Evolutionary conservation across 2,329 filamentous ascomycete genomes (phyloP).

Genomic region (Fusarium sp.): DNA sequence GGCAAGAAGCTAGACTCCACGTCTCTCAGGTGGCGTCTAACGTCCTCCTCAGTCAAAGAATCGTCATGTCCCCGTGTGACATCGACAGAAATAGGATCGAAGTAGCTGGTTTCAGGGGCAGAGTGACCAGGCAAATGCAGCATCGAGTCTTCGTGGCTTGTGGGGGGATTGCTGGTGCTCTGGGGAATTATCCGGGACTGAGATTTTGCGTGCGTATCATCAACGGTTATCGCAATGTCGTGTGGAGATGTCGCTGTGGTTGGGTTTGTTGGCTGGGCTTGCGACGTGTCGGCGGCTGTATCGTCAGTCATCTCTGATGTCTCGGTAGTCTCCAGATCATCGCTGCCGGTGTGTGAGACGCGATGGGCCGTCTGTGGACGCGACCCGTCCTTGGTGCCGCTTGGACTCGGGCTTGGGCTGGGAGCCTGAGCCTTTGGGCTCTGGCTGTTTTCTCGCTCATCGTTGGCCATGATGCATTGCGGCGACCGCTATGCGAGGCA

Average conservation of each 20-base stretch:
- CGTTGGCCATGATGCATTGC: conserved; percentile 50
- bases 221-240: conserved; percentile 29
- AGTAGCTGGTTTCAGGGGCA: conserved; percentile 51
- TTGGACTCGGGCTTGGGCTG: conserved; percentile 17
- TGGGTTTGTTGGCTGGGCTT: conserved; percentile 8
- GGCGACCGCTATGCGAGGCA: conserved; percentile 26
- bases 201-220: conserved; percentile 20
- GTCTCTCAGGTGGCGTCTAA: conserved; percentile 66
- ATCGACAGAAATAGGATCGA: conserved; percentile 52
- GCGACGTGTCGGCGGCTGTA: conserved; percentile 22
- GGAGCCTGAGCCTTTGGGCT: conserved; percentile 27
- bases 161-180: conserved; percentile 1
- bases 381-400: conserved; percentile 18
- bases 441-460: conserved; percentile 40
- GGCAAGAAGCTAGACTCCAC: conserved; percentile 72
- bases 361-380: conserved; percentile 40
- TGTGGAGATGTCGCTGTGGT: conserved; percentile 14
- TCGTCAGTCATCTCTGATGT: conserved; percentile 29
- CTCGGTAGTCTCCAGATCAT: conserved; percentile 16
- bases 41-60: conserved; percentile 60
- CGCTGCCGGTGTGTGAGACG: conserved; percentile 28
- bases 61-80: conserved; percentile 50
- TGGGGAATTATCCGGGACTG: conserved; percentile 1
- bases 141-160: conserved; percentile 24
- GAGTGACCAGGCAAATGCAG: conserved; percentile 24